Percentiles rank a stretch among this genome's conserved stretches.
phyloP scores from a whole-genome alignment of 805 yeast species.

The Blastobotrys muscicola region DNA sequence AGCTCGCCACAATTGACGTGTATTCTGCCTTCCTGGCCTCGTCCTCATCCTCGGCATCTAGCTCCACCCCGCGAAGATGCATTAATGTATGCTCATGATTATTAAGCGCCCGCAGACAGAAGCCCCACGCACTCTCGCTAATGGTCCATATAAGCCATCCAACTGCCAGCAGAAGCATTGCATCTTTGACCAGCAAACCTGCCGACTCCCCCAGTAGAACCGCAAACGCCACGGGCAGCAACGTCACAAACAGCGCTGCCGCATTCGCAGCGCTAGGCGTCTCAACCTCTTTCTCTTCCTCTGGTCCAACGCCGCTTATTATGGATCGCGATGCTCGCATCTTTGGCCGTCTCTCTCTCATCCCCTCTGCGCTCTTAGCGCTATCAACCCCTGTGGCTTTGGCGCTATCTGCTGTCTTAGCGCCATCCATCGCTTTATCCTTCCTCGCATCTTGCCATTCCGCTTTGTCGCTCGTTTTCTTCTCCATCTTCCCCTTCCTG shows the following conservation, averaged over 20 bases:
- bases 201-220: constrained; percentile 13
- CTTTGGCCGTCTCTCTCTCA: too few species aligned
- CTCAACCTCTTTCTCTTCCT: background rate
- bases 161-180: constrained; percentile 13
- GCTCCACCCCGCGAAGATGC: background rate
- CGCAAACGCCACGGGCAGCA: constrained; percentile 16
- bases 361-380: too few species aligned
- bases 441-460: too few species aligned
- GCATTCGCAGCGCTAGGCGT: background rate
- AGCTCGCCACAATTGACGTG: background rate
- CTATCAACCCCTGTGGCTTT: too few species aligned
- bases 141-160: constrained; percentile 18
- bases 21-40: background rate
- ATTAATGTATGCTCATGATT: background rate
- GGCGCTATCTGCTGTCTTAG: too few species aligned
- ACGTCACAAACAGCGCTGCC: constrained; percentile 13
- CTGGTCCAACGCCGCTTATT: too few species aligned
- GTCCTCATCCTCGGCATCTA: background rate
- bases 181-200: constrained; percentile 16
- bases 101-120: constrained; percentile 7
- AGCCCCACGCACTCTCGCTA: constrained; percentile 17
- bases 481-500: too few species aligned
- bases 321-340: too few species aligned
- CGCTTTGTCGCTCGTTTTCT: too few species aligned
- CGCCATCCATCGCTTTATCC: too few species aligned